phyloP scores from a whole-genome alignment of 1,139 yeast species.

The Suhomyces coccinellae region DNA sequence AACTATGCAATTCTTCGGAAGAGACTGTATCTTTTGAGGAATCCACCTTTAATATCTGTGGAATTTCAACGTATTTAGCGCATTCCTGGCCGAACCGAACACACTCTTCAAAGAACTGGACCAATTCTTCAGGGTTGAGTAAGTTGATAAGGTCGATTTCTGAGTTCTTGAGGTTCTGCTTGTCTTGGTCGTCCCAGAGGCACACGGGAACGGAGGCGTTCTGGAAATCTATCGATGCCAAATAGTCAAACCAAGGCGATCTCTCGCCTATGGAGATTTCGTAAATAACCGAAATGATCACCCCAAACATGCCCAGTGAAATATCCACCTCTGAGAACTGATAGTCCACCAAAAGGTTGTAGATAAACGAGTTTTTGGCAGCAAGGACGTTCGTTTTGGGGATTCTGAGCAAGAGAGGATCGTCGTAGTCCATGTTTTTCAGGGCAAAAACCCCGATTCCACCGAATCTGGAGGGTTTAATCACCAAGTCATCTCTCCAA shows the following conservation, averaged over 20 bases:
- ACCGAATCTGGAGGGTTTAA: slow-evolving; percentile 53
- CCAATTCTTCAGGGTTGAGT: slow-evolving; percentile 57
- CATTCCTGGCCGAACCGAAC: slow-evolving; percentile 47
- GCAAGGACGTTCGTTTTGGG: slow-evolving; percentile 58
- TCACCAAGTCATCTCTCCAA: slow-evolving; percentile 51
- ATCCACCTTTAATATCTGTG: slow-evolving; percentile 32
- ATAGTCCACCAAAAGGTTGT: slow-evolving; percentile 65
- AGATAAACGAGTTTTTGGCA: slow-evolving; percentile 60
- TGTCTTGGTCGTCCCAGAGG: slow-evolving; percentile 59
- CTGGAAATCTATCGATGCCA: slow-evolving; percentile 52
- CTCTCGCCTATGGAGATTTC: slow-evolving; percentile 52
- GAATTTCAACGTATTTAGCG: slow-evolving; percentile 33
- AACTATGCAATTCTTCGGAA: slow-evolving; percentile 31
- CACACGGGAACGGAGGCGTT: slow-evolving; percentile 54
- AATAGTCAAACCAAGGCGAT: slow-evolving; percentile 78
- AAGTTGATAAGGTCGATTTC: slow-evolving; percentile 67
- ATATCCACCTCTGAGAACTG: slow-evolving; percentile 30
- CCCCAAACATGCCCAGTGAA: slow-evolving; percentile 53
- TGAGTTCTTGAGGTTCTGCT: slow-evolving; percentile 56
- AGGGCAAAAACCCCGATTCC: slow-evolving; percentile 70
- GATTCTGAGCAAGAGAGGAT: slow-evolving; percentile 40
- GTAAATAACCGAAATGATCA: slow-evolving; percentile 69
- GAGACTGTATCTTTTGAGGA: background rate
- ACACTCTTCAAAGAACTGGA: slow-evolving; percentile 53
- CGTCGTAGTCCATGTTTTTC: slow-evolving; percentile 32